Evolutionary conservation across 192 early-diverging fungal species (phyloP).

Genomic region (Anaeromyces robustus): DNA sequence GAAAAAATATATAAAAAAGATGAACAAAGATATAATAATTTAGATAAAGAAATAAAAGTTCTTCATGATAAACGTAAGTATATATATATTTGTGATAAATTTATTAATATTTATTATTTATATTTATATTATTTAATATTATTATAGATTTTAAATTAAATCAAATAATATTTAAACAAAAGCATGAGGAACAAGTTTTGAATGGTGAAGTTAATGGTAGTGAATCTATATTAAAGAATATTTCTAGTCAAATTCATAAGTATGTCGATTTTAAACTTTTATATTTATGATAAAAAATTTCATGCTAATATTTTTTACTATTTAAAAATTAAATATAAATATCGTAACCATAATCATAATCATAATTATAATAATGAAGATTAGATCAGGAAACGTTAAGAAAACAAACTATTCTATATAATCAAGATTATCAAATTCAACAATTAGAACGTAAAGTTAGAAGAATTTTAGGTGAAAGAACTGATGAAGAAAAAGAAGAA

Average conservation of each 20-base stretch:
- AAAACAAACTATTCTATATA: constrained; percentile 36
- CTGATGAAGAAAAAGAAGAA: constrained; percentile 43
- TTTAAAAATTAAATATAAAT: neutral
- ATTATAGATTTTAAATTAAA: constrained; percentile 30
- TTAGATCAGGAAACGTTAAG: constrained; percentile 40
- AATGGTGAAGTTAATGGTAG: constrained; percentile 31
- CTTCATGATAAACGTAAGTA: constrained; percentile 25
- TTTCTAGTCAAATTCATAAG: constrained; percentile 28
- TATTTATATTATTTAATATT: too few relatives aligned
- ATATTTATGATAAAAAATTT: too few relatives aligned
- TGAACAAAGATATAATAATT: constrained; percentile 23
- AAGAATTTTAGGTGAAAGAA: constrained; percentile 36
- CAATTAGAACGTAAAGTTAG: constrained; percentile 42
- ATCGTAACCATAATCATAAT: too few relatives aligned
- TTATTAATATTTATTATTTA: too few relatives aligned
- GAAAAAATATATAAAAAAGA: constrained; percentile 31
- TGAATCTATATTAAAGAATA: constrained; percentile 26
- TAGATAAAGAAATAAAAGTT: constrained; percentile 34
- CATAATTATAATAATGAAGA: constrained; percentile 1
- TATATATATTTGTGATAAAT: too few relatives aligned
- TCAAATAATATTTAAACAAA: constrained; percentile 33
- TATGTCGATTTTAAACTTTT: too few relatives aligned
- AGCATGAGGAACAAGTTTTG: constrained; percentile 35
- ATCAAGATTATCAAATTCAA: constrained; percentile 42
- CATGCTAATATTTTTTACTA: too few relatives aligned